Conservation (phyloP, 2,329 filamentous ascomycete genomes). For the Alternaria panax region DNA sequence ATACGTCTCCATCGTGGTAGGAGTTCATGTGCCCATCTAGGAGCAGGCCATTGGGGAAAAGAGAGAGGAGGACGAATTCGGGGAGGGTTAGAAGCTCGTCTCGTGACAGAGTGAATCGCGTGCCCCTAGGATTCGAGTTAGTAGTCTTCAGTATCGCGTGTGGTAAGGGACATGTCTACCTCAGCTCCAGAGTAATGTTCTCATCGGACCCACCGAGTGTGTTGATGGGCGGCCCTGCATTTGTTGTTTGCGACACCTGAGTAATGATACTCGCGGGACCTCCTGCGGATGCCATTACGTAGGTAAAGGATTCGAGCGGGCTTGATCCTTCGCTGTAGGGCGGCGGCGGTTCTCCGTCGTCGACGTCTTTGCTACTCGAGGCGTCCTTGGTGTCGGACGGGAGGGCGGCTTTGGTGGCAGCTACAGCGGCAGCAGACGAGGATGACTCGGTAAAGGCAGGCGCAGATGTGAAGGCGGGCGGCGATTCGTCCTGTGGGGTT, state of each 20-base stretch:
- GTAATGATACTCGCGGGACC: constrained; percentile 98
- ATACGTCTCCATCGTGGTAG: constrained; percentile 90
- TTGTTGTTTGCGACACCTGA: constrained; percentile 82
- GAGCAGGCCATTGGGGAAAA: constrained; percentile 97
- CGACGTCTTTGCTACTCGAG: constrained; percentile 72
- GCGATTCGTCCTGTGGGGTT: constrained; percentile 44
- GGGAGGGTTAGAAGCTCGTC: constrained; percentile 95
- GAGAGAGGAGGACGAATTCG: constrained; percentile 95
- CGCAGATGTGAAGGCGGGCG: constrained; percentile 61
- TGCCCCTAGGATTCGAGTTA: constrained; percentile 68
- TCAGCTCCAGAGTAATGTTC: constrained; percentile 91
- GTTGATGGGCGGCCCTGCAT: constrained; percentile 82
- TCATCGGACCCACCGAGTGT: constrained; percentile 89
- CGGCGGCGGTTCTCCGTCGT: constrained; percentile 91
- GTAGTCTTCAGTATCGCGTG: constrained; percentile 17
- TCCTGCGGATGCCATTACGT: constrained; percentile 97
- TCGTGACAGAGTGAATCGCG: constrained; percentile 89
- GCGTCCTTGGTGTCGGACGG: constrained; percentile 81
- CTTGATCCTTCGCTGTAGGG: constrained; percentile 95
- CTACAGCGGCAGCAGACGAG: constrained; percentile 56
- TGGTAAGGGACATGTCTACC: constrained; percentile 64
- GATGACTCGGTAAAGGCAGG: constrained; percentile 60
- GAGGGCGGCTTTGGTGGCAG: constrained; percentile 84
- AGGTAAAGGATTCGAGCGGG: constrained; percentile 89
- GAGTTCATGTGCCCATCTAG: constrained; percentile 95